These are phyloP conservation scores for Plasmodium blacklocki DNA, from an alignment of 169 alveolate species.

Conservation along the genomic window DNA sequence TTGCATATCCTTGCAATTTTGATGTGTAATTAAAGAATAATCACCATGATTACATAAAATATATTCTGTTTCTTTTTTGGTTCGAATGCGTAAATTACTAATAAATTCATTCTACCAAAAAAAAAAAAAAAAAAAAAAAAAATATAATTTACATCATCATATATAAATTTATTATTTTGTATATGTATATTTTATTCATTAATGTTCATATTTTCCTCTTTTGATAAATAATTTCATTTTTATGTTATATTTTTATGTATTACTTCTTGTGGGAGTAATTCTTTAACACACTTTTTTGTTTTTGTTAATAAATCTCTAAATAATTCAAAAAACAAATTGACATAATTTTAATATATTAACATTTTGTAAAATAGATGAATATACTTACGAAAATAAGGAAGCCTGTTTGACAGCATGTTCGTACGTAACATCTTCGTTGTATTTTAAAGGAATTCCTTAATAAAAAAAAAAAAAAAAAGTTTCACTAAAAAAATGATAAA, in stretches of 20 bases:
- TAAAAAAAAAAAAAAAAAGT: no score
- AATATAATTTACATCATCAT: not conserved
- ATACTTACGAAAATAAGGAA: slow-evolving; percentile 62
- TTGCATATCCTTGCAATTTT: slow-evolving; percentile 37
- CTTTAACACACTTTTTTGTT: slow-evolving; percentile 72
- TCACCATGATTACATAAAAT: slow-evolving; percentile 65
- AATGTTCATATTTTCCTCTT: not conserved
- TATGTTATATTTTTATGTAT: no score
- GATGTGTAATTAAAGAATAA: slow-evolving; percentile 61
- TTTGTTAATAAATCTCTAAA: slow-evolving; percentile 65
- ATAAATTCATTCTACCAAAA: slow-evolving; percentile 49
- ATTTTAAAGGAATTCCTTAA: slow-evolving; percentile 65
- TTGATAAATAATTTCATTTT: slow-evolving; percentile 7
- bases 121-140: not conserved
- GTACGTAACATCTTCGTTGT: slow-evolving; percentile 60
- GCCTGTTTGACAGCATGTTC: slow-evolving; percentile 74
- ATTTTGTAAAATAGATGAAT: no score
- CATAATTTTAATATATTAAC: no score
- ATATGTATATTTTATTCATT: not conserved
- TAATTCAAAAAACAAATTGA: not conserved
- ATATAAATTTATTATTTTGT: not conserved
- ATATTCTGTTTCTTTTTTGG: slow-evolving; percentile 71
- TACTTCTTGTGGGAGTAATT: slow-evolving; percentile 73
- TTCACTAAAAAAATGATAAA: no score
- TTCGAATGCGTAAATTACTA: slow-evolving; percentile 53